Base-by-base conservation (phyloP, 2,329 filamentous ascomycete genomes). In the Endocalyx cinctus region DNA sequence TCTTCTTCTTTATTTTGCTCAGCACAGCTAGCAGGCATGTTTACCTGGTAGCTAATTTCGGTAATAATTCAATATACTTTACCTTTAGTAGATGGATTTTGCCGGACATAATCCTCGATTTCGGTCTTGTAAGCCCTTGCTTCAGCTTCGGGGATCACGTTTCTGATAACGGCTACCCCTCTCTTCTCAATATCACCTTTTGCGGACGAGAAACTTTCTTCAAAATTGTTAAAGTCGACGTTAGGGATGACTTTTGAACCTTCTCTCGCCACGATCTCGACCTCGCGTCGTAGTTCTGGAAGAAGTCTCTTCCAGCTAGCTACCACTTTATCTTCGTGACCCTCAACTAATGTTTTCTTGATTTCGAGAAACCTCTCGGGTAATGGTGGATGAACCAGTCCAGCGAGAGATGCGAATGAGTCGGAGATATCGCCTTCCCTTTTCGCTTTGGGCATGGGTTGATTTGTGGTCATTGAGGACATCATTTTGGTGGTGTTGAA, bases 51-150 rank as follows among this genome's bases (percentile, higher is more conserved):
- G 3, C 13, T 14, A 31, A 27, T 27, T 13, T 31, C 10, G 6
- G 18, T 6, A 22, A 25, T 13, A 22, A 27, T 1, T 15, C 8
- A 1, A 17, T 3, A 19, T 7, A 11, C 18, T 54, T 41, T 40
- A 68, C 72, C 70, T 63, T 64, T 70, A 4, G 77, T 80, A 4
- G 62, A 63, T 0, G 77, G 72, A 49, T 88, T 88, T 33, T 68
- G 68, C 10, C 59, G 60, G 6, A 85, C 72, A 45, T 88, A 88
- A 6, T 75, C 72, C 41, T 79, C 72, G 5, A 82, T 62, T 38
- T 80, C 70, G 7, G 65, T 64, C 58, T 88, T 88, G 47, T 78
- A 84, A 2, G 62, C 66, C 29, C 82, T 60, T 0, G 82, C 83
- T 52, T 82, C 74, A 2, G 63, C 57, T 44, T 77, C 71, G 0